These are phyloP conservation scores for Lentinula novae-zelandiae DNA, from an alignment of 1,284 basidiomycete genomes.

Conservation along the genomic window DNA sequence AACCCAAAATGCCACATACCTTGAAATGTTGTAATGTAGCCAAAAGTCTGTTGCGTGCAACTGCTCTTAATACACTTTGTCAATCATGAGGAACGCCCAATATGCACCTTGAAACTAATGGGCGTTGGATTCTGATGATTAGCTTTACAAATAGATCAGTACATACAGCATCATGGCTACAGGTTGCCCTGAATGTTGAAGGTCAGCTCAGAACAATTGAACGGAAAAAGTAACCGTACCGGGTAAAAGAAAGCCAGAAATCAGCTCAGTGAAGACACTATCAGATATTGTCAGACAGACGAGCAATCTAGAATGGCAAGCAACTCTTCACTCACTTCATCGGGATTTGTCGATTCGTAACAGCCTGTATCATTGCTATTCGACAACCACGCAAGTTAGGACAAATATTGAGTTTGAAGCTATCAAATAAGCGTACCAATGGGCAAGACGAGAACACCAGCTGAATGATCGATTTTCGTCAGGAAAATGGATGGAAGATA, in stretches of 20 bases:
- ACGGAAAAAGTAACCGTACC: neutral
- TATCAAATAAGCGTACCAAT: conserved; percentile 4
- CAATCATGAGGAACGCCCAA: neutral
- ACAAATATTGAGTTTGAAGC: conserved; percentile 22
- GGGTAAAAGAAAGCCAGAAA: conserved; percentile 22
- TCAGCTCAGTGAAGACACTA: conserved; percentile 52
- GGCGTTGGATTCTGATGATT: neutral
- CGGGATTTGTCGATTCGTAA: conserved; percentile 61
- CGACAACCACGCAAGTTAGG: conserved; percentile 45
- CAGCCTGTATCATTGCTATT: conserved; percentile 66
- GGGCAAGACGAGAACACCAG: conserved; percentile 12
- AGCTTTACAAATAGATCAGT: neutral
- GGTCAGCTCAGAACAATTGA: conserved; percentile 22
- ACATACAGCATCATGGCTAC: conserved; percentile 59
- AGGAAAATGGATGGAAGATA: conserved; percentile 11
- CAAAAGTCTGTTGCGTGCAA: conserved; percentile 36
- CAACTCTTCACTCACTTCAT: conserved; percentile 31
- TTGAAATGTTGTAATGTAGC: conserved; percentile 44
- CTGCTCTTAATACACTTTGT: neutral
- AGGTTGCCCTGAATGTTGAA: conserved; percentile 42
- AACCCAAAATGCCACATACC: conserved; percentile 18
- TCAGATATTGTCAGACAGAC: neutral
- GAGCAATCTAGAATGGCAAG: neutral
- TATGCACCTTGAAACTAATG: conserved; percentile 10
- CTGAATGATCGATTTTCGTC: neutral